Conservation (phyloP, 2,329 filamentous ascomycete species). For the Nemania sp. region DNA sequence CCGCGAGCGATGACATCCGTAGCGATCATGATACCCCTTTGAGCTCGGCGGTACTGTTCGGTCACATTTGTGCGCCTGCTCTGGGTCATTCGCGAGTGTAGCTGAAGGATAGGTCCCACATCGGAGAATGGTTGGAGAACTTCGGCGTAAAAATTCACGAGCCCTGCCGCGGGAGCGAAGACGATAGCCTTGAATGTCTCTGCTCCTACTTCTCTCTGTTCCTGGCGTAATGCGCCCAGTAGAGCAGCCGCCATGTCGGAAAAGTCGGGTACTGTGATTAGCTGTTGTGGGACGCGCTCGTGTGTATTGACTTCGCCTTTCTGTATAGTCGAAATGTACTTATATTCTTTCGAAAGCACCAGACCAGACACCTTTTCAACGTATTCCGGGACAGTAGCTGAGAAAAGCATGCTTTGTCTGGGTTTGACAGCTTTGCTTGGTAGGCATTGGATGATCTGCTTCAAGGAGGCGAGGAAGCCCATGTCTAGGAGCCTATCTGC, state of each 20-base stretch:
- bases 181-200: slow-evolving; percentile 80
- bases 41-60: slow-evolving; percentile 61
- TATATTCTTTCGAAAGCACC: slow-evolving; percentile 71
- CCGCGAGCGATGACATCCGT: slow-evolving; percentile 73
- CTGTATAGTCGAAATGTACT: slow-evolving; percentile 79
- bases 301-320: slow-evolving; percentile 78
- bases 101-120: slow-evolving; percentile 48
- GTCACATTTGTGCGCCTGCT: slow-evolving; percentile 59
- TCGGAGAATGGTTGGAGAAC: slow-evolving; percentile 47
- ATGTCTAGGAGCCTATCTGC: slow-evolving; percentile 81
- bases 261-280: slow-evolving; percentile 69
- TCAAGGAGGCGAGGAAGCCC: slow-evolving; percentile 79
- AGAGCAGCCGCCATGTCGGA: slow-evolving; percentile 66
- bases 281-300: slow-evolving; percentile 72
- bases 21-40: slow-evolving; percentile 61
- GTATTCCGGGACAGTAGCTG: slow-evolving; percentile 79
- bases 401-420: slow-evolving; percentile 79
- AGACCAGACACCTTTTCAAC: slow-evolving; percentile 73
- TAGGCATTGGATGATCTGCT: slow-evolving; percentile 74
- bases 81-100: slow-evolving; percentile 57
- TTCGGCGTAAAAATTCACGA: slow-evolving; percentile 54
- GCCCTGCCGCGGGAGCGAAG: slow-evolving; percentile 68
- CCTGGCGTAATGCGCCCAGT: slow-evolving; percentile 58
- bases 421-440: slow-evolving; percentile 63
- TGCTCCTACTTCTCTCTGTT: slow-evolving; percentile 41